Conservation (phyloP, 257 asterid genomes). For the Salvia hispanica region DNA sequence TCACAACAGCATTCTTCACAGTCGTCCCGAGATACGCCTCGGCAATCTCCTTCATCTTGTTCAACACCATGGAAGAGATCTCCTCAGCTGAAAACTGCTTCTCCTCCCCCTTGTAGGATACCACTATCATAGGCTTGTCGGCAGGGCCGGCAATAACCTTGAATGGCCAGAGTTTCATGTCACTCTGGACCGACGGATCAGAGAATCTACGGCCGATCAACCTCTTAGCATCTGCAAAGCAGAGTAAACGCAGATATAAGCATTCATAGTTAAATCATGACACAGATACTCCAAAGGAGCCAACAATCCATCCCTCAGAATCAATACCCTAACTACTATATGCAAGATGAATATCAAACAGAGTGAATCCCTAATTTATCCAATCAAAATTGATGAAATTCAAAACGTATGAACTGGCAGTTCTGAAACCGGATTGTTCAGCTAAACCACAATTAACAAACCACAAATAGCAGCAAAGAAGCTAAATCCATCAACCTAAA, state of each 20-base stretch:
- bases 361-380: too few relatives aligned
- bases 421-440: too few relatives aligned
- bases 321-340: background rate
- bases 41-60: constrained; percentile 37
- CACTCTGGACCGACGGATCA: constrained; percentile 34
- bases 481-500: background rate
- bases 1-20: constrained; percentile 33
- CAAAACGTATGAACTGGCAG: too few relatives aligned
- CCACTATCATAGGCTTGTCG: constrained; percentile 35
- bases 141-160: constrained; percentile 33
- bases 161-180: constrained; percentile 33
- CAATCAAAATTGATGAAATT: too few relatives aligned
- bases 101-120: constrained; percentile 31
- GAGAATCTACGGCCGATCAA: constrained; percentile 31
- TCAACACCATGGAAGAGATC: constrained; percentile 35
- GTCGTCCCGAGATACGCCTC: constrained; percentile 32
- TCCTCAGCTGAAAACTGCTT: constrained; percentile 38
- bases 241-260: background rate
- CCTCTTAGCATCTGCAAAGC: constrained; percentile 32
- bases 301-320: background rate
- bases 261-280: too few relatives aligned
- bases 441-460: background rate
- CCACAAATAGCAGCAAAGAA: background rate
- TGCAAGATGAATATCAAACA: too few relatives aligned
- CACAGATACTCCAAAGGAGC: background rate